A percentile compares a stretch with the other conserved stretches of the same genome.
Evolutionary conservation across 1,284 basidiomycete genomes (phyloP).

Genomic region (Ceratobasidium sp.): DNA sequence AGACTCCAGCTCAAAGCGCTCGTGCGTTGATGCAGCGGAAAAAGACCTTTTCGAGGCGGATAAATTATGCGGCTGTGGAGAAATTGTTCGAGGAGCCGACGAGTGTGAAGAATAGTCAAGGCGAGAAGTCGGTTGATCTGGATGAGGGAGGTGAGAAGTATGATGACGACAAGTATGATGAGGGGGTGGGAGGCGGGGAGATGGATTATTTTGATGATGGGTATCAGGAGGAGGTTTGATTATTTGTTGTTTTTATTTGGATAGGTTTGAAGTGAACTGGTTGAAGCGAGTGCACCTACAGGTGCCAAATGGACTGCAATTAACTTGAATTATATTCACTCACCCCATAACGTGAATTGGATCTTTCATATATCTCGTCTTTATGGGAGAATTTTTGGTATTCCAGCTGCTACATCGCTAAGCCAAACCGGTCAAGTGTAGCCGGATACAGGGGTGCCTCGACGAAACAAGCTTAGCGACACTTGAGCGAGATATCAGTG

Average conservation of each 20-base stretch:
- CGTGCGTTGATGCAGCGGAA: slow-evolving; percentile 84
- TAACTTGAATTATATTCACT: too few species aligned
- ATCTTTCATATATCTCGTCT: too few species aligned
- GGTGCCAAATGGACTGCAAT: too few species aligned
- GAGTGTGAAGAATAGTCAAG: too few species aligned
- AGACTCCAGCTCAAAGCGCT: slow-evolving; percentile 83
- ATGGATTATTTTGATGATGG: slow-evolving; percentile 60
- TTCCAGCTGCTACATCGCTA: too few species aligned
- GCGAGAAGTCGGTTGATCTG: slow-evolving; percentile 64
- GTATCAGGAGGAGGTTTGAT: slow-evolving; percentile 62
- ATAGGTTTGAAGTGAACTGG: neutral
- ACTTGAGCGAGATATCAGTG: neutral
- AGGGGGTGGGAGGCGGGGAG: slow-evolving; percentile 54
- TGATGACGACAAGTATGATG: slow-evolving; percentile 49
- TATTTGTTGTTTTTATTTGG: neutral
- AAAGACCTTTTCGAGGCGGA: slow-evolving; percentile 84
- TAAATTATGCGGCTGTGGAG: slow-evolving; percentile 89
- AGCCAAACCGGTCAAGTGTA: too few species aligned
- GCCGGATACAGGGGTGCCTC: too few species aligned
- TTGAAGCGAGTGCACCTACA: neutral
- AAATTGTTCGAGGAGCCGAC: slow-evolving; percentile 69
- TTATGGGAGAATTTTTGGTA: too few species aligned
- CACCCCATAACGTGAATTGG: too few species aligned
- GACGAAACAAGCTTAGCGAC: neutral
- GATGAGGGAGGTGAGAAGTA: slow-evolving; percentile 57